phyloP scores from a whole-genome alignment of 2,329 filamentous ascomycete species.

The Shiraia bambusicola region DNA sequence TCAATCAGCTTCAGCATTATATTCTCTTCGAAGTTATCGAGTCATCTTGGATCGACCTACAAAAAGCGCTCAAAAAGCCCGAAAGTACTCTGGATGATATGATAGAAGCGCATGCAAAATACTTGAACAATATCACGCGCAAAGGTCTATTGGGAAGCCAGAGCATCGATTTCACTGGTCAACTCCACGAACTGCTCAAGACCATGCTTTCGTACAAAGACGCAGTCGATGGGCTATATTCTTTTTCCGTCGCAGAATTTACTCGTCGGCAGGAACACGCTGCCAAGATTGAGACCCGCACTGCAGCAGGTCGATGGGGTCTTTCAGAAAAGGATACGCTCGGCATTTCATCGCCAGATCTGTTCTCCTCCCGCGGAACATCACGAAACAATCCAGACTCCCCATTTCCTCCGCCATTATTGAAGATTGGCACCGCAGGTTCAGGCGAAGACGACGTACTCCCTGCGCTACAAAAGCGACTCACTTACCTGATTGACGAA shows the following conservation, averaged over 20 bases:
- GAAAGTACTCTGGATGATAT: slow-evolving; percentile 92
- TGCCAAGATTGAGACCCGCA: slow-evolving; percentile 68
- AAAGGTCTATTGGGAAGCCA: slow-evolving; percentile 86
- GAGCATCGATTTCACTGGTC: slow-evolving; percentile 74
- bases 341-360: slow-evolving; percentile 23
- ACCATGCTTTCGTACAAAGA: slow-evolving; percentile 94
- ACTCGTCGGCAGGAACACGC: slow-evolving; percentile 84
- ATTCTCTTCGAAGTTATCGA: slow-evolving; percentile 99
- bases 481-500: slow-evolving; percentile 70
- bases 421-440: slow-evolving; percentile 38
- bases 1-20: slow-evolving; percentile 96
- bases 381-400: slow-evolving; percentile 41
- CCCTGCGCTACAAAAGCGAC: slow-evolving; percentile 70
- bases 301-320: slow-evolving; percentile 65
- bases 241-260: slow-evolving; percentile 92
- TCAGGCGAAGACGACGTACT: slow-evolving; percentile 64
- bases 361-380: slow-evolving; percentile 23
- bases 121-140: slow-evolving; percentile 90
- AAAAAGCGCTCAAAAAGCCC: slow-evolving; percentile 77
- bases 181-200: slow-evolving; percentile 89
- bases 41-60: slow-evolving; percentile 88
- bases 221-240: slow-evolving; percentile 89
- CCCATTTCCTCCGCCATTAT: slow-evolving; percentile 47
- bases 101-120: slow-evolving; percentile 86
- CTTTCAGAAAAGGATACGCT: slow-evolving; percentile 55